Base-by-base conservation (phyloP, 495 filamentous ascomycete genomes). In the Tuber borchii region DNA sequence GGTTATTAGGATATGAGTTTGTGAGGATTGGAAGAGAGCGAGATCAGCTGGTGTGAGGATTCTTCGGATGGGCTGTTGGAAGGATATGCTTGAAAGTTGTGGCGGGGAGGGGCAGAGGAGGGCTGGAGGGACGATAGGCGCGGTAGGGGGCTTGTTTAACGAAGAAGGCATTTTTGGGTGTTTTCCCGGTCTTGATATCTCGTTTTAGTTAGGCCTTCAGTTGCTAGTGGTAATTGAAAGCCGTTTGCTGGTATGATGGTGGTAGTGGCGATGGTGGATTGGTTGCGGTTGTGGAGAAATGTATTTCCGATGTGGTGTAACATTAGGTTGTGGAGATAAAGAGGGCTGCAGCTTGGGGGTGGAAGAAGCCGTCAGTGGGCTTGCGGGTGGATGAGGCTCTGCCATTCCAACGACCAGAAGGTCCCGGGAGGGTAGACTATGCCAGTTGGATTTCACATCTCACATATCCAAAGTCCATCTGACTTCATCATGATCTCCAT, bases 31-130 rank as follows among this genome's bases (percentile, higher is more conserved):
- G 83, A 97, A 99, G 10, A 93, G 84, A 20, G 92, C 88, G 82
- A 95, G 94, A 81, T 99, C 96, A 69, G 88, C 84, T 2, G 86
- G 84, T 5, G 93, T 93, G 39, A 98, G 85, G 73, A 99, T 97
- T 12, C 93, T 89, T 71, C 94, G 87, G 22, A 83, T 86, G 42
- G 95, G 95, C 14, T 85, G 84, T 37, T 84, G 82, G 86, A 93
- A 97, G 37, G 82, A 84, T 72, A 92, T 84, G 72, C 85, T 86
- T 43, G 89, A 88, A 46, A 88, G 85, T 26, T 61, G 75, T 91
- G 87, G 68, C 91, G 92, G 34, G 91, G 91, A 34, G 90, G 84
- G 43, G 93, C 89, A 56, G 91, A 89, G n/a, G 88, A 86, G 80
- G 88, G 87, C 76, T 90, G 88, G 61, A 85, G 81, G 42, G 86